Base-by-base conservation (phyloP, 176 grass and related monocot genomes). In the Aegilops umbellulata region DNA sequence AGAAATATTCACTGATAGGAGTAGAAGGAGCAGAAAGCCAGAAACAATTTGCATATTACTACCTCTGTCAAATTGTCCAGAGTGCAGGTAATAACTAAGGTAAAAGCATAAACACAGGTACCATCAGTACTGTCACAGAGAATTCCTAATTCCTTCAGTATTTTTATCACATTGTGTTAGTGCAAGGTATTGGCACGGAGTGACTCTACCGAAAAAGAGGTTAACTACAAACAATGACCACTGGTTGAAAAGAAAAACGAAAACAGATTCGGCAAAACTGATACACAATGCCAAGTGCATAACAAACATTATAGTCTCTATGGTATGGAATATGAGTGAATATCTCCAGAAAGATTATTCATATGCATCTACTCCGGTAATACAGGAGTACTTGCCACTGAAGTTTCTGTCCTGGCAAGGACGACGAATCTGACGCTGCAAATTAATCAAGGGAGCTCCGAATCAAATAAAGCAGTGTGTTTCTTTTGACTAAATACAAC, bases 401-500 rank as follows among this genome's bases (percentile, higher is more conserved):
- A 41, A 42, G 39, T 42, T 42, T 10, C 39, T 42, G 39, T 42
- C 39, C 39, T 3, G 39, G 39, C 39, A 42, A 42, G 97, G 41
- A 91, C 53, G 44, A 98, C 97, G 80, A 98, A 44, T 77, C 94
- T 92, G 23, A 98, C 22, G 55, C 97, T 98, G 88, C 82, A 74
- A 60, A 38, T 86, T 12, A 44, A 38, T 38, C 34, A 79, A 6
- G 2, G 17, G 19, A 58, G 42, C 17, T 74, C 49, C 60, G 26
- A 64, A 12, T 74, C 7, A 6, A 38, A 38, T 38, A 10, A 27
- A 13, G 10, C 26, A 79, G 11, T 16, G 64, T 0, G 15, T 0
- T 32, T 32, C 30, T 66, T 66, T 14, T 66, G 26, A 31, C 0
- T 31, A 66, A 66, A 16, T 8, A 42, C 22, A 57, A 65, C 8